Evolutionary conservation across 1,139 yeast species (phyloP), one percentile per base, ranked within the genome.

Genomic region (Protomyces inouyei): DNA sequence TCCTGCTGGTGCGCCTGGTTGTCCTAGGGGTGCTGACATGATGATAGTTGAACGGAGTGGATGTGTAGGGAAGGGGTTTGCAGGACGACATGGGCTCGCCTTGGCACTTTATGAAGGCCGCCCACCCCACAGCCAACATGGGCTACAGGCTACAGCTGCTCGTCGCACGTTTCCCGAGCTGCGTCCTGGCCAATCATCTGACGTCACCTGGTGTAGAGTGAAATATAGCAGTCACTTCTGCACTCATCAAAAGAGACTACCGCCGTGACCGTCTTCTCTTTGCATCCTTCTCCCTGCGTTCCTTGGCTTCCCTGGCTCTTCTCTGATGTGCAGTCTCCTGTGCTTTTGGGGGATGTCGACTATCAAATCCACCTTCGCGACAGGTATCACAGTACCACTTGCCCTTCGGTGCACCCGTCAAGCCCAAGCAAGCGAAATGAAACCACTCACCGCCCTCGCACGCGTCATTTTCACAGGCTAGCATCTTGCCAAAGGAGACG

Each of bases 401-500:
- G 3, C 79, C 79, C 32, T 71, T 67, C 9, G 79, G 79, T 1
- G 79, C 78, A 55, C 75, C 76, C 43, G 71, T 73, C 40, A 90
- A 80, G 1, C 95, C 95, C 61, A 90, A 95, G 78, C 97, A 90
- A 40, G 78, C 82, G 70, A 82, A 83, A 72, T 84, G 88, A 74
- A 89, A 90, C 97, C 97, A 90, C 73, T 89, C 96, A 71, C 80
- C 85, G 10, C 63, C 63, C 69, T 85, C 83, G 77, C 96, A 90
- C 69, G 85, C 85, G 21, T 83, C 85, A 71, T 87, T 87, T 73
- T 90, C 97, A 74, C 97, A 90, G 0, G 95, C 96, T 75, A 90
- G 85, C 96, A 90, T 90, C 69, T 88, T 89, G n/a, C 96, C 96
- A 76, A 85, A 88, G 1, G 95, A 87, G 0, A 87, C 91, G 68